Base-by-base conservation (phyloP, 2,329 filamentous ascomycete species). In the Venturia effusa region DNA sequence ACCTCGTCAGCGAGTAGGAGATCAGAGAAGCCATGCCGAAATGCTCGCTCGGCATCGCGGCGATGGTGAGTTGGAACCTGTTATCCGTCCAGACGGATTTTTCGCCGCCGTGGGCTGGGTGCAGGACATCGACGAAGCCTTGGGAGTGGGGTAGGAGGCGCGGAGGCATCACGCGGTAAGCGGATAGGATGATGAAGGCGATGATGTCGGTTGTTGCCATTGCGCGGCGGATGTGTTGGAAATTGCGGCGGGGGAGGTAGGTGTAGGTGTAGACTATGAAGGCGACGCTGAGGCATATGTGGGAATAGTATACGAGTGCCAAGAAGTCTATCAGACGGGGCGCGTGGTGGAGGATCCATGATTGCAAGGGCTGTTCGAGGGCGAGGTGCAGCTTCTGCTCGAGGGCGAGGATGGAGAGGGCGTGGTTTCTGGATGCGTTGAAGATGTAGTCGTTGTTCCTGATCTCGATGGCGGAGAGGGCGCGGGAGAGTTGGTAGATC, bases 211-310 rank as follows among this genome's bases (percentile, higher is more conserved):
- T 74, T 4, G 77, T 66, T n/a, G 80, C 80, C 51, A 82, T 71
- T 0, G 79, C 78, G 30, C 80, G 78, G 39, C 80, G 75, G 24
- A 79, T 76, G 0, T 71, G 71, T 61, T 74, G 74, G 67, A 77
- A 81, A 0, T 71, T 74, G 4, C 70, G 66, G 0, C 74, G 69
- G 2, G 77, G 74, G 24, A 79, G 69, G 67, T 72, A 80, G 1
- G 78, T 79, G 69, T 81, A 82, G 40, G 73, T 73, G 69, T 80
- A 80, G 7, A 79, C 75, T 64, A 80, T 71, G 70, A 82, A 82
- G 43, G 72, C 68, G 24, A 80, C 73, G 30, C 77, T 77, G 32
- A 80, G 66, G 63, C 75, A 68, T 61, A 81, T 80, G 68, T 81
- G 78, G 1, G 75, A 79, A 68, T 78, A 76, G 69, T 80, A 81